Evolutionary conservation across 352 stramenopile species (phyloP), one percentile per base, ranked within the genome.

Genomic region (Thalassiosira hispida): DNA sequence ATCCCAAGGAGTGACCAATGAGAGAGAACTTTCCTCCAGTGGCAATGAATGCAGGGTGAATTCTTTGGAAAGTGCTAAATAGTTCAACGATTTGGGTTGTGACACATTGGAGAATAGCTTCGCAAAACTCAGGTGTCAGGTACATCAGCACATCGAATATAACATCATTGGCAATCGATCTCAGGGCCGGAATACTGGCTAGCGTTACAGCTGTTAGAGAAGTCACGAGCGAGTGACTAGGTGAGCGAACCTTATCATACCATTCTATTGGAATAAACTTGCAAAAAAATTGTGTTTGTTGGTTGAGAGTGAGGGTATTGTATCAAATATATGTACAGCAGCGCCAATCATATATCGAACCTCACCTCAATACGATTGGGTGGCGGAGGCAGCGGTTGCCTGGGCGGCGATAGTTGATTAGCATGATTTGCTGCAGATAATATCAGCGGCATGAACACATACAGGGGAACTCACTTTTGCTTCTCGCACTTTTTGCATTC

Each of bases 91-190:
- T 90, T 79, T 93, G 80, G 18, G 73, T 73, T 6, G 87, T 92
- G 6, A 93, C 87, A 64, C 70, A 88, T 64, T 89, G 53, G 2
- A 94, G 57, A 14, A 93, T 88, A 27, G 83, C 70, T 49, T 87
- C 74, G 60, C 89, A 94, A 72, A 88, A 91, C 18, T 87, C 80
- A 18, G 88, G 88, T 53, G 88, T 92, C 12, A 93, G 47, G 27
- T 94, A 94, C 80, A 93, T 86, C 2, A 94, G 59, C 12, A 94
- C 86, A 70, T 94, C 90, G 73, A 94, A 89, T 23, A 94, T 81
- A 12, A 92, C 82, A 80, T 93, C 87, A 67, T 94, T 94, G 9
- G 87, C 87, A 72, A 93, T 93, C 3, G 82, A 67, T 62, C 90
- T 53, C 9, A 94, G 62, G 0, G 83, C 80, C 6, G 87, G 87